A percentile compares a stretch with the other conserved stretches of the same genome.
phyloP scores from a whole-genome alignment of 495 filamentous ascomycete species.

The Trichoderma virens region DNA sequence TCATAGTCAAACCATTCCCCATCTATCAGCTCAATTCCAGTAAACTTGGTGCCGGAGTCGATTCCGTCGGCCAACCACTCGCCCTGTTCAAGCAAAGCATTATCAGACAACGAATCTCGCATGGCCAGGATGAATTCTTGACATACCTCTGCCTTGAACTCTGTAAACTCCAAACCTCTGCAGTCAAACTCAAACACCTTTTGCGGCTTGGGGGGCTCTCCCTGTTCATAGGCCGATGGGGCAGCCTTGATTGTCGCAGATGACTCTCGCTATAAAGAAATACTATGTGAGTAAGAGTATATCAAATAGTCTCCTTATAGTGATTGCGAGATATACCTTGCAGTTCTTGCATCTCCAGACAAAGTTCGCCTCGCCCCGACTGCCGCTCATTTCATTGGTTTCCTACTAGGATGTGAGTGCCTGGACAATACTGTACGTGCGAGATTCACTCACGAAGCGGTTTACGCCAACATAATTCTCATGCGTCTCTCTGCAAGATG shows the following conservation, averaged over 20 bases:
- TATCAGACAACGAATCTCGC: background rate
- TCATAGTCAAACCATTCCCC: conserved; percentile 65
- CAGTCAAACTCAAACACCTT: conserved; percentile 89
- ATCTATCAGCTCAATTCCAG: conserved; percentile 70
- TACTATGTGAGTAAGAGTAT: background rate
- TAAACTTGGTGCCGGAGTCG: conserved; percentile 72
- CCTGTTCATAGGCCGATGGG: conserved; percentile 60
- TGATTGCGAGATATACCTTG: conserved; percentile 41
- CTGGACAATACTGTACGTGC: background rate
- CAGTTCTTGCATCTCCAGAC: conserved; percentile 97
- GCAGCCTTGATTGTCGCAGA: conserved; percentile 59
- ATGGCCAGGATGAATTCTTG: background rate
- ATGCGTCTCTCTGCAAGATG: conserved; percentile 85
- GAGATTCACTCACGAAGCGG: conserved; percentile 57
- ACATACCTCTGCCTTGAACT: conserved; percentile 79
- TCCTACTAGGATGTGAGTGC: conserved; percentile 48
- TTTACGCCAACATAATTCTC: conserved; percentile 80
- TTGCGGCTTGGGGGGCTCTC: conserved; percentile 60
- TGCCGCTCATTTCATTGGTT: conserved; percentile 76
- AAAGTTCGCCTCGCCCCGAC: conserved; percentile 92
- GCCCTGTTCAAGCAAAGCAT: conserved; percentile 42
- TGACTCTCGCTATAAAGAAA: conserved; percentile 41
- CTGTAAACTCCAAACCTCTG: conserved; percentile 82
- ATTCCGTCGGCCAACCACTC: conserved; percentile 79
- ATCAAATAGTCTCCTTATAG: background rate